Evolutionary conservation across 805 yeast species (phyloP), one percentile per base, ranked within the genome.

Genomic region (Ogataea corticis): DNA sequence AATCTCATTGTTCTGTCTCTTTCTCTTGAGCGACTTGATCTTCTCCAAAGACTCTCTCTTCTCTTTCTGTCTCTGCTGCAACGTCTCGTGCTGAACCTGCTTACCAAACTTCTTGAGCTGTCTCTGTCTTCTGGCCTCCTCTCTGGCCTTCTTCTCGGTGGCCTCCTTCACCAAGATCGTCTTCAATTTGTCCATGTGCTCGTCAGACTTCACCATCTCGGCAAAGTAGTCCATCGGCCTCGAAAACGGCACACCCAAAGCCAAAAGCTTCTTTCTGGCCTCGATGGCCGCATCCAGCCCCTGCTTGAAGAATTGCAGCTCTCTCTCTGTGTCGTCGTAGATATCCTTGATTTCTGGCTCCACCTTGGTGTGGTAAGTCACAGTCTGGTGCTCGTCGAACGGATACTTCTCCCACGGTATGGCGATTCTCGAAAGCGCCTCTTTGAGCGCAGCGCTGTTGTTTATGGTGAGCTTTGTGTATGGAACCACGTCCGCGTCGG

Each of bases 151-250:
- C 80, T 88, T 88, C 65, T 85, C 86, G 5, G 76, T 69, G 33
- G 79, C 82, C 65, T 89, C 97, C 52, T 80, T 77, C 35, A 90
- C 75, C 57, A 92, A 76, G 68, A 87, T 89, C 60, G 74, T 71
- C 75, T 88, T 90, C 62, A 94, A 77, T 69, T 82, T 87, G 62
- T 89, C 97, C 99, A 94, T 94, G 68, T 94, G 99, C 66, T 89
- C 97, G 67, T 94, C 99, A 44, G 91, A 84, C 72, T 94, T 94
- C 49, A 90, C 87, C 99, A 94, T 94, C 70, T 94, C 99, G 15
- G 99, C 99, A 71, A 94, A 94, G 67, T 88, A 94, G 65, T 94
- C 99, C 59, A 80, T 71, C 30, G 99, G 99, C 67, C 99, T 81
- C 23, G 95, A 76, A 66, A 94, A 94, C 49, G 97, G 89, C 27